phyloP scores from a whole-genome alignment of 352 stramenopile species.

The Globisporangium okanoganense region DNA sequence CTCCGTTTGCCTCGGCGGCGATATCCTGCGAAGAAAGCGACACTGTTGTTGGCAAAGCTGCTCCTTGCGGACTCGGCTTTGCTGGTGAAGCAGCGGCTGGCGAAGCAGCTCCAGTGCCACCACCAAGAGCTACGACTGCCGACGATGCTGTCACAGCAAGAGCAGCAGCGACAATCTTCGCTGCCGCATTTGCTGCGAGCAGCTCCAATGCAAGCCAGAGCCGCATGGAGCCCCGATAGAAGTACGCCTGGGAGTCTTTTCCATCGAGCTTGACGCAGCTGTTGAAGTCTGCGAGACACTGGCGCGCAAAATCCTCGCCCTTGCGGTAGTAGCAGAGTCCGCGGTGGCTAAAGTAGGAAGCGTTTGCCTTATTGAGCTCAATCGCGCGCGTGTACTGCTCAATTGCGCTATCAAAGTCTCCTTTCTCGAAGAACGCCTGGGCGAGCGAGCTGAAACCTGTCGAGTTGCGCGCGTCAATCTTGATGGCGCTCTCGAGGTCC shows the following conservation, averaged over 20 bases:
- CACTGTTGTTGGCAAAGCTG: neutral
- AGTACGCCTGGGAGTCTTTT: constrained; percentile 70
- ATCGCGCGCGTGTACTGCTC: constrained; percentile 62
- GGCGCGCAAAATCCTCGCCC: constrained; percentile 41
- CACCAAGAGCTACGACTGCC: neutral
- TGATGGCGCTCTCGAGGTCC: constrained; percentile 63
- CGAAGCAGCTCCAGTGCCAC: neutral
- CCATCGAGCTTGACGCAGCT: constrained; percentile 69
- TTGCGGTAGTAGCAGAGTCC: constrained; percentile 73
- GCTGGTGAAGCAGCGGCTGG: neutral
- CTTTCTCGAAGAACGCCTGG: constrained; percentile 60
- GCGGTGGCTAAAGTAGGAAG: constrained; percentile 60
- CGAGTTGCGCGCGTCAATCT: constrained; percentile 64
- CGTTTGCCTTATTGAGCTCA: constrained; percentile 53
- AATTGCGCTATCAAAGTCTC: constrained; percentile 50
- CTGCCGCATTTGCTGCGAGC: constrained; percentile 8
- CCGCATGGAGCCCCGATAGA: constrained; percentile 66
- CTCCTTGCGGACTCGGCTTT: neutral
- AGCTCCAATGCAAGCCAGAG: constrained; percentile 57
- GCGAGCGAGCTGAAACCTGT: constrained; percentile 53
- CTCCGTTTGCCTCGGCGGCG: constrained; percentile 13
- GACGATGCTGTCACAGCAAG: neutral
- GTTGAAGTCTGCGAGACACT: constrained; percentile 69
- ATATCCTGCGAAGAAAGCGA: constrained; percentile 1
- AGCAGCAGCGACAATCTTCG: neutral